Conservation (phyloP, 495 filamentous ascomycete genomes). For the Penicillium diatomitis region DNA sequence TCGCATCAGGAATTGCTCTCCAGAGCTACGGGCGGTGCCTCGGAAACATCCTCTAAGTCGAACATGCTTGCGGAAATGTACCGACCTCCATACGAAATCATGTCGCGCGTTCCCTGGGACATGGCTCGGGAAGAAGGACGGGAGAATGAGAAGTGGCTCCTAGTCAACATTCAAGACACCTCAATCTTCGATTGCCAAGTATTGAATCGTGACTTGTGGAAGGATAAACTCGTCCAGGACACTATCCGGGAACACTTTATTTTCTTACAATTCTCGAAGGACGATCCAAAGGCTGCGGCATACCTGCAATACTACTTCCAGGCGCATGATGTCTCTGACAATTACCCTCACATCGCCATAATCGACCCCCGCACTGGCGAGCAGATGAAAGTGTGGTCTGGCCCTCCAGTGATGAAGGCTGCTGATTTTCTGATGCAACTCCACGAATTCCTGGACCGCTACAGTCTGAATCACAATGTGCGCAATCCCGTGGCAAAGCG, state of each 20-base stretch:
- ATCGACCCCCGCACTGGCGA: constrained; percentile 93
- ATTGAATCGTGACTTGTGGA: constrained; percentile 93
- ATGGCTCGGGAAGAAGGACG: constrained; percentile 74
- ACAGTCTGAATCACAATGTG: constrained; percentile 75
- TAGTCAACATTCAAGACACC: constrained; percentile 91
- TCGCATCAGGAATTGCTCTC: constrained; percentile 45
- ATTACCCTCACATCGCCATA: constrained; percentile 91
- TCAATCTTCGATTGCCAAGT: constrained; percentile 87
- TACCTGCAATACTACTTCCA: constrained; percentile 90
- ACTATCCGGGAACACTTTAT: constrained; percentile 87
- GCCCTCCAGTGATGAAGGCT: constrained; percentile 63
- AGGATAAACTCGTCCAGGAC: constrained; percentile 63
- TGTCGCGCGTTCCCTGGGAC: constrained; percentile 66
- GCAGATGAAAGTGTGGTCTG: constrained; percentile 94
- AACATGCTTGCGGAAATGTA: constrained; percentile 80
- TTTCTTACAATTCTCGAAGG: constrained; percentile 85
- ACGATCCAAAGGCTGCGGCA: constrained; percentile 61
- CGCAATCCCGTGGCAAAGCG: constrained; percentile 86
- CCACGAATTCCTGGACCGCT: constrained; percentile 91
- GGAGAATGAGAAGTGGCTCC: constrained; percentile 80
- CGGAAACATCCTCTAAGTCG: constrained; percentile 58
- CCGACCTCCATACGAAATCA: constrained; percentile 82
- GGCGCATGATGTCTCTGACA: constrained; percentile 58
- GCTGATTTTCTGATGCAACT: constrained; percentile 83
- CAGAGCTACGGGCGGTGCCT: constrained; percentile 62